Evolutionary conservation across 2,329 filamentous ascomycete genomes (phyloP), one percentile per base, ranked within the genome.

Genomic region (Penicillium vulpinum): DNA sequence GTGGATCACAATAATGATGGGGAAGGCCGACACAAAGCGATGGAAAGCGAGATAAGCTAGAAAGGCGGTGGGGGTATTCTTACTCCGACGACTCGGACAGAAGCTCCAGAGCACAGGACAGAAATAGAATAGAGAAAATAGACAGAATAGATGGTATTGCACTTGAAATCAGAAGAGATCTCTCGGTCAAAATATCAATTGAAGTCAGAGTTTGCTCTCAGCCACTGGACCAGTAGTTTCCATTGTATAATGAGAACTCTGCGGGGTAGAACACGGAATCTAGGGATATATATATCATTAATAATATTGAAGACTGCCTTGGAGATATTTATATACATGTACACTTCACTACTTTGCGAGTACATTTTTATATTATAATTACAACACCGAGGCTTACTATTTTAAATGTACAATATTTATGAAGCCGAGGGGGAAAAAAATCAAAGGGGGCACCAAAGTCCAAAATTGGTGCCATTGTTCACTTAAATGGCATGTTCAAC

Each of bases 21-120:
- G 62, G 60, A 67, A 63, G 62, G 69, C 35, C 72, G 52, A 51
- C 29, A 55, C 52, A 55, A 55, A 55, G 52, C 54, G 72, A 75
- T 73, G 72, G 72, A 75, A 75, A 74, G 72, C 72, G 72, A 74
- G 64, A 67, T 65, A 67, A 69, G 68, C 61, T 52, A 54, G 68
- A 71, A 51, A 45, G 70, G 69, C 69, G 71, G 70, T 68, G 70
- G 72, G 70, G 65, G 39, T 56, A 26, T 31, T 49, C 51, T 63
- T 62, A 63, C 52, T 53, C 60, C 62, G 57, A 62, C 53, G 44
- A 18, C 16, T 58, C 40, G 38, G 31, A 31, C 54, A 55, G 24
- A 51, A 47, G n/a, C 33, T 38, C 16, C 35, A 48, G 5, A 31
- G 22, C 26, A 29, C 8, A 18, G 8, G 29, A 29, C 21, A 46